A percentile compares a stretch with the other conserved stretches of the same genome.
These are phyloP conservation scores for Platanus orientalis DNA, from an alignment of 164 flowering plant species.

Conservation along the genomic window DNA sequence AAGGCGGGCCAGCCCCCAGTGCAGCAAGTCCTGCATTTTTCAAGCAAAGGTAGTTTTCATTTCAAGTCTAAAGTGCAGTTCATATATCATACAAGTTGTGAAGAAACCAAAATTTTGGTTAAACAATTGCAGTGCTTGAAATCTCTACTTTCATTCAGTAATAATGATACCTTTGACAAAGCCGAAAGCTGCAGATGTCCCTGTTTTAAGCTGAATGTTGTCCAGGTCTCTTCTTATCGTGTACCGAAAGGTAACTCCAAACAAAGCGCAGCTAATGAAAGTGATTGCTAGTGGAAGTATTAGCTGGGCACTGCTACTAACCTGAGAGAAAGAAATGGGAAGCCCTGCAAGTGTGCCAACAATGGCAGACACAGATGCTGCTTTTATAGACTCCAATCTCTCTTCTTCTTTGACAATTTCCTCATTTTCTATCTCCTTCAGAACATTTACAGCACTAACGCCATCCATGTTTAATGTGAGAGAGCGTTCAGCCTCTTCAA, in stretches of 20 bases:
- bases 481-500: slow-evolving; percentile 78
- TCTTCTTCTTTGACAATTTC: slow-evolving; percentile 48
- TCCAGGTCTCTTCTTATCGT: slow-evolving; percentile 82
- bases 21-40: slow-evolving; percentile 66
- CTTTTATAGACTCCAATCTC: slow-evolving; percentile 78
- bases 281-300: slow-evolving; percentile 61
- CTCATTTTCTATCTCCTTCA: slow-evolving; percentile 13
- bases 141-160: background rate
- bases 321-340: slow-evolving; percentile 63
- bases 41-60: slow-evolving; percentile 4
- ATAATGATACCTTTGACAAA: slow-evolving; percentile 62
- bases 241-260: slow-evolving; percentile 85
- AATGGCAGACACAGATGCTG: slow-evolving; percentile 62
- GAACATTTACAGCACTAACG: slow-evolving; percentile 14
- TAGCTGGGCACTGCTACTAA: slow-evolving; percentile 37
- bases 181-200: slow-evolving; percentile 78
- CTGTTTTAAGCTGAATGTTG: slow-evolving; percentile 77
- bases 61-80: background rate
- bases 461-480: slow-evolving; percentile 26
- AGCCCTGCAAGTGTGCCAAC: slow-evolving; percentile 76
- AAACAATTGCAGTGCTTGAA: background rate
- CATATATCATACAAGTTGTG: background rate
- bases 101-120: too few species aligned
- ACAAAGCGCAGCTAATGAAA: slow-evolving; percentile 74
- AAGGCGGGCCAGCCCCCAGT: slow-evolving; percentile 53